phyloP scores from a whole-genome alignment of 306 rosid species.

The Vigna nakashimae region DNA sequence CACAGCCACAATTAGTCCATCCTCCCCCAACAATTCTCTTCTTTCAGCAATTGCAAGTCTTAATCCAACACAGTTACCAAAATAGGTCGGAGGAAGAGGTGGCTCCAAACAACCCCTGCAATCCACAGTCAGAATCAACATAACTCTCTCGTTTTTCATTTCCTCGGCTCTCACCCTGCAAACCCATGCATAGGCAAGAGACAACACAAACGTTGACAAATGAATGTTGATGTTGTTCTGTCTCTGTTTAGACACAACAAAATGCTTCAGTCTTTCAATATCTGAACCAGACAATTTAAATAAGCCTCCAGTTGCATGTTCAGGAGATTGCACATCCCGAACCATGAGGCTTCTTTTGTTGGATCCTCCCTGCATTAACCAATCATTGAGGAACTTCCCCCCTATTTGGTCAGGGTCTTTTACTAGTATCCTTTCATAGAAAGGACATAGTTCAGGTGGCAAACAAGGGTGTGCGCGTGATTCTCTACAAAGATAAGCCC shows the following conservation, averaged over 20 bases:
- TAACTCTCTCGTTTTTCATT: background rate
- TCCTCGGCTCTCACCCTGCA: slow-evolving; percentile 48
- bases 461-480: background rate
- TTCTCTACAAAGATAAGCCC: slow-evolving; percentile 58
- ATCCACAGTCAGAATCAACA: slow-evolving; percentile 31
- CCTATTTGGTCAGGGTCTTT: slow-evolving; percentile 48
- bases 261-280: slow-evolving; percentile 41
- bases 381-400: slow-evolving; percentile 28
- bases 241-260: slow-evolving; percentile 7
- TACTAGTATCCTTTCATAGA: slow-evolving; percentile 48
- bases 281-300: slow-evolving; percentile 41
- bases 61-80: slow-evolving; percentile 55
- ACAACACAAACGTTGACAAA: slow-evolving; percentile 47
- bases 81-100: slow-evolving; percentile 56
- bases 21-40: slow-evolving; percentile 35
- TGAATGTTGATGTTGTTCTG: slow-evolving; percentile 1
- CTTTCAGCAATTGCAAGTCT: slow-evolving; percentile 6
- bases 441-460: slow-evolving; percentile 45
- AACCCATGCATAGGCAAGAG: slow-evolving; percentile 46
- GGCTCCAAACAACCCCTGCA: slow-evolving; percentile 48
- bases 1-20: slow-evolving; percentile 41
- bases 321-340: slow-evolving; percentile 45
- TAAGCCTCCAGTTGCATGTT: slow-evolving; percentile 38
- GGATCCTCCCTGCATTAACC: slow-evolving; percentile 52
- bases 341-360: slow-evolving; percentile 54